Conservation (phyloP, 2,329 filamentous ascomycete genomes). For the Colletotrichum orchidophilum region DNA sequence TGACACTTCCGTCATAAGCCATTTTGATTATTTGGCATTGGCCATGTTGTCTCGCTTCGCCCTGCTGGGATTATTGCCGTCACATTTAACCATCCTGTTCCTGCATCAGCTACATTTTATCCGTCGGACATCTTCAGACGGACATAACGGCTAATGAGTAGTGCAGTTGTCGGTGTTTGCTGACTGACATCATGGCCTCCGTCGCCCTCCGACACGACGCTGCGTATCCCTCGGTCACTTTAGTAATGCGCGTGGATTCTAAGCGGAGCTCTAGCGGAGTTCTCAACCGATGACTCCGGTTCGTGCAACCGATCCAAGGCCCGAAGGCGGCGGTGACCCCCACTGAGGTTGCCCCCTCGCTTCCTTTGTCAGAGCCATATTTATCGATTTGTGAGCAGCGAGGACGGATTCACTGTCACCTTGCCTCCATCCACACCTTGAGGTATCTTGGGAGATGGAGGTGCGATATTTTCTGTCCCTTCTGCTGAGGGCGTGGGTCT, state of each 20-base stretch:
- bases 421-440: constrained; percentile 22
- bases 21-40: neutral
- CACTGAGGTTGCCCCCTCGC: constrained; percentile 23
- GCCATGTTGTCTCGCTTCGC: neutral
- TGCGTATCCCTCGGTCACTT: constrained; percentile 10
- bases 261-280: constrained; percentile 31
- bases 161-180: constrained; percentile 8
- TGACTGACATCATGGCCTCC: constrained; percentile 27
- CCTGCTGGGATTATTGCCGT: neutral
- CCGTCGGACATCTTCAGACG: constrained; percentile 9
- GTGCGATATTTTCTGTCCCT: constrained; percentile 34
- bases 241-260: constrained; percentile 30
- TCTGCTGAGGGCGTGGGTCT: constrained; percentile 28
- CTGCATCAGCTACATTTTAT: constrained; percentile 26
- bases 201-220: neutral
- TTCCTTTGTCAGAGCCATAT: constrained; percentile 23
- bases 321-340: constrained; percentile 29
- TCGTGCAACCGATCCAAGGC: constrained; percentile 27
- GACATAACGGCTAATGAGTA: constrained; percentile 23
- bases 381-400: constrained; percentile 28
- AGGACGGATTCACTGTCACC: constrained; percentile 20
- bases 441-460: constrained; percentile 30
- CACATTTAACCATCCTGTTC: constrained; percentile 1
- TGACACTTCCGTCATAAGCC: constrained; percentile 27
- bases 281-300: constrained; percentile 29